Percentiles rank a stretch among this genome's conserved stretches.
phyloP scores from a whole-genome alignment of 345 rosid genomes.

The Nasturtium officinale region DNA sequence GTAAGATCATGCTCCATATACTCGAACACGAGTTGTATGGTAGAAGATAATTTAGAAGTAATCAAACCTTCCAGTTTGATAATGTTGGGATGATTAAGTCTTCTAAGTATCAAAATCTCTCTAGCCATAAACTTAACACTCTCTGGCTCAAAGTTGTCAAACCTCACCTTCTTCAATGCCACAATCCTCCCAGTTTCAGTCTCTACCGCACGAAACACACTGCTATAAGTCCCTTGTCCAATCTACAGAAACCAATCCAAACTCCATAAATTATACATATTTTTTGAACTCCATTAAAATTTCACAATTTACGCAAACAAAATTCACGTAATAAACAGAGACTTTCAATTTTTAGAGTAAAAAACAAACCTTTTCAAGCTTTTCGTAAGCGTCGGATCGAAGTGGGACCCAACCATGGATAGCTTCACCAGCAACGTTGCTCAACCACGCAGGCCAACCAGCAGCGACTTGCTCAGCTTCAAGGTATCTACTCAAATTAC shows the following conservation, averaged over 20 bases:
- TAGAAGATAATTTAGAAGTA: slow-evolving; percentile 80
- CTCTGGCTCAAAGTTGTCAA: slow-evolving; percentile 97
- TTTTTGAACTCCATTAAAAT: too few relatives aligned
- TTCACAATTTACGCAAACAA: slow-evolving; percentile 1
- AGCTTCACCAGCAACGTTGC: slow-evolving; percentile 94
- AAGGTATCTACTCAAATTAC: slow-evolving; percentile 70
- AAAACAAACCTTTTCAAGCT: slow-evolving; percentile 76
- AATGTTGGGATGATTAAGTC: slow-evolving; percentile 89
- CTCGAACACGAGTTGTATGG: slow-evolving; percentile 91
- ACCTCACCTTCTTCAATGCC: slow-evolving; percentile 93
- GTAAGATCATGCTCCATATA: slow-evolving; percentile 99
- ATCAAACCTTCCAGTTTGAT: slow-evolving; percentile 88
- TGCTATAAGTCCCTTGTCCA: slow-evolving; percentile 98
- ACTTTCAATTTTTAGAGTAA: neutral
- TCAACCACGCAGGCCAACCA: slow-evolving; percentile 99
- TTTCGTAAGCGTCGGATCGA: slow-evolving; percentile 77
- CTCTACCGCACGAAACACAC: slow-evolving; percentile 89
- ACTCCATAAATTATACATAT: too few relatives aligned
- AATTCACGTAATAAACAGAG: neutral
- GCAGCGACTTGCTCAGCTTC: slow-evolving; percentile 98
- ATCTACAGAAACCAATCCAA: slow-evolving; percentile 53
- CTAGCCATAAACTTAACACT: slow-evolving; percentile 98
- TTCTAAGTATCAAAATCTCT: slow-evolving; percentile 87
- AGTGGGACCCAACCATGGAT: slow-evolving; percentile 97
- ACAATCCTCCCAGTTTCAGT: slow-evolving; percentile 78